Evolutionary conservation across 176 grass and related monocot genomes (phyloP), one percentile per base, ranked within the genome.

Genomic region (Olyra latifolia): DNA sequence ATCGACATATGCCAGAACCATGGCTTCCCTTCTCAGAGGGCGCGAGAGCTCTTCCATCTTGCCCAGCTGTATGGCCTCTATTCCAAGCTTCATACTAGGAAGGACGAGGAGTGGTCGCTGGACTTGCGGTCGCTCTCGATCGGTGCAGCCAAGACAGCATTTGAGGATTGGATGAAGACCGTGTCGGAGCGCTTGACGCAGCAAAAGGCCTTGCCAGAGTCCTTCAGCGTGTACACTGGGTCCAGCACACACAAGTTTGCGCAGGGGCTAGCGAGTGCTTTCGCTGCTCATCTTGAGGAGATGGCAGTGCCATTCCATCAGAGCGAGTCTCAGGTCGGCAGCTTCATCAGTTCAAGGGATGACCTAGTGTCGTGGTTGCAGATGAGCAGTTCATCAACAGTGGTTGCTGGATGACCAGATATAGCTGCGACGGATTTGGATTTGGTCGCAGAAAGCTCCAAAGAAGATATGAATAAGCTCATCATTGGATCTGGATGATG

Each of bases 1-100:
- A 98, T 98, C 16, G 95, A 98, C 74, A 78, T 98, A 67, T 98
- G 95, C 86, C 77, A 28, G 19, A 90, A 92, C 69, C 85, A 84
- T 22, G 75, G 80, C 29, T 87, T 91, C 16, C 92, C 92, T 40
- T 63, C 63, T 5, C 76, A 74, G 69, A 81, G 92, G 55, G 67
- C 89, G 20, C 83, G 42, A 32, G 35, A 98, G 14, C 81, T 98
- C 47, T 92, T 98, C 76, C 81, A 80, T 23, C 71, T 98, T 1
- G 95, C 92, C 61, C 83, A 56, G 25, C 28, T 68, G 46, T 94
- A 87, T 7, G 90, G 95, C 15, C 58, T 98, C 7, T 98, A 98
- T 73, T 65, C 79, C 19, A 77, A 77, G 83, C 77, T 94, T 67
- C 80, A 98, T 27, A 72, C 71, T 4, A 91, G 69, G 48, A 83